These are phyloP conservation scores for Cryptococcus hybrid DNA, from an alignment of 1,284 basidiomycete species.

Conservation along the genomic window DNA sequence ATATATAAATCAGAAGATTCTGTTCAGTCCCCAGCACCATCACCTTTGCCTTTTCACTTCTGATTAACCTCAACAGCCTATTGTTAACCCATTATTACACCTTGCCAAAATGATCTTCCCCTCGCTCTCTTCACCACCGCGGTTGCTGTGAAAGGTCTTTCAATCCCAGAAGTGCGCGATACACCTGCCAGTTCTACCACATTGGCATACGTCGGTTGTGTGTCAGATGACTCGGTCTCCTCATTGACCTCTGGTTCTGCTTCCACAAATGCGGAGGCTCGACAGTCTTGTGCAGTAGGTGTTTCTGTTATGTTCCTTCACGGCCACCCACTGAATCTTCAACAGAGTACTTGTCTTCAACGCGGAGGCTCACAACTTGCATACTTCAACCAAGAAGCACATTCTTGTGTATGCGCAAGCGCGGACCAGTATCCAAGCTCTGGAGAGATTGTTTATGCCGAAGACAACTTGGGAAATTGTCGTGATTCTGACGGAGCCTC, in stretches of 20 bases:
- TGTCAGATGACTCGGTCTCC: slow-evolving; percentile 2
- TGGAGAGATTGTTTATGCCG: slow-evolving; percentile 10
- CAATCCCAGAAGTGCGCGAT: neutral
- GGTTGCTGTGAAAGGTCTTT: neutral
- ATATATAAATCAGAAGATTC: no score
- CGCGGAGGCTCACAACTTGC: slow-evolving; percentile 1
- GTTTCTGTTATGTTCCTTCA: neutral
- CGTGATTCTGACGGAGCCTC: slow-evolving; percentile 13
- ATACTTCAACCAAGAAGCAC: slow-evolving; percentile 5
- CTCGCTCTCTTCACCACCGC: neutral
- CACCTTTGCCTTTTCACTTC: no score
- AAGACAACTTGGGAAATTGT: slow-evolving; percentile 11
- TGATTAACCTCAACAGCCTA: no score
- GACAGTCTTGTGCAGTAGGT: slow-evolving; percentile 13
- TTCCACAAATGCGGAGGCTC: slow-evolving; percentile 1
- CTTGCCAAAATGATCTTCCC: neutral
- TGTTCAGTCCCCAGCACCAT: no score
- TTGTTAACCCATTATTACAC: no score
- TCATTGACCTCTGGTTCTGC: slow-evolving; percentile 1
- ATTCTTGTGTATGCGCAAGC: slow-evolving; percentile 6
- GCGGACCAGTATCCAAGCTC: slow-evolving; percentile 5
- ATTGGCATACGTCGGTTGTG: slow-evolving; percentile 11
- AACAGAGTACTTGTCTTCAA: neutral
- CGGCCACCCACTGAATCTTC: neutral
- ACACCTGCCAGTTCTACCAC: neutral